Evolutionary conservation across 257 asterid species (phyloP).

Genomic region (Capsicum rhomboideum): DNA sequence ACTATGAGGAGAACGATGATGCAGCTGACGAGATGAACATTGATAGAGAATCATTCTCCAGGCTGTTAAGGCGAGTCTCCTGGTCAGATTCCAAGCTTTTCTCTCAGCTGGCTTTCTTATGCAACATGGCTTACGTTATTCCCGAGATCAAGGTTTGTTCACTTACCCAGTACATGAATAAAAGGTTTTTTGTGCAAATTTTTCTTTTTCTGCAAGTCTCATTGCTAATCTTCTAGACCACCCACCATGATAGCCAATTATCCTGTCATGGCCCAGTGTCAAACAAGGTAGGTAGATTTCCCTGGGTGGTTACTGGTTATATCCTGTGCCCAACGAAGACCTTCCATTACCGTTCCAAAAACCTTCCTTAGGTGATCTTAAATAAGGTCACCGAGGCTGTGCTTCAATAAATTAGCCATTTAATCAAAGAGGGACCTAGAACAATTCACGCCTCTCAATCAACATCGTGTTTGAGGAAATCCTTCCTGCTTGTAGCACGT

Average conservation of each 20-base stretch:
- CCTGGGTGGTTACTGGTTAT: background rate
- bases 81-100: conserved; percentile 70
- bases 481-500: background rate
- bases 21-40: conserved; percentile 19
- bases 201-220: background rate
- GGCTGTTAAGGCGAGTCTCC: conserved; percentile 39
- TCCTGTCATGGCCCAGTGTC: background rate
- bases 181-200: background rate
- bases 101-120: conserved; percentile 66
- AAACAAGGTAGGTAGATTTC: background rate
- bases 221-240: background rate
- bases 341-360: background rate
- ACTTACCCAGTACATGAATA: background rate
- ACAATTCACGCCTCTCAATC: background rate
- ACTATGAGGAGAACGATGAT: conserved; percentile 49
- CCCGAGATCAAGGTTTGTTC: conserved; percentile 62
- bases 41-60: conserved; percentile 40
- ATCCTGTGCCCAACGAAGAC: background rate
- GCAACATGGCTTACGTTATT: conserved; percentile 85
- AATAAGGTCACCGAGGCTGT: background rate
- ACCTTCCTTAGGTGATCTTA: background rate
- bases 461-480: background rate
- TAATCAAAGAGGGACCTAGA: background rate
- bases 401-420: background rate
- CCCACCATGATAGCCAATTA: background rate